Base-by-base conservation (phyloP, 2,329 filamentous ascomycete genomes). In the Cladosporium austrohemisphaericum region DNA sequence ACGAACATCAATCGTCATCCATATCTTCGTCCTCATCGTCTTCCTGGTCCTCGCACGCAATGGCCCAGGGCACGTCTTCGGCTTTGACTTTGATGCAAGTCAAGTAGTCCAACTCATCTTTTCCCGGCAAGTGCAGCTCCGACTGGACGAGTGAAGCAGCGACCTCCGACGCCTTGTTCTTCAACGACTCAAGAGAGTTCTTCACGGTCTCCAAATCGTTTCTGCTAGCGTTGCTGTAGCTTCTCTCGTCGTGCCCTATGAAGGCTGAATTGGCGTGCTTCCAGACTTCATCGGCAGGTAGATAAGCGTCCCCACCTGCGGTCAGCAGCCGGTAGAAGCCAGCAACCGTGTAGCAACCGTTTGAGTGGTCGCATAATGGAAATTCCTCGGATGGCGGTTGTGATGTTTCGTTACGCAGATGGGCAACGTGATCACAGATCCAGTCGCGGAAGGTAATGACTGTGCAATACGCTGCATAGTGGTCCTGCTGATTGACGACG, bases 381-480 rank as follows among this genome's bases (percentile, higher is more conserved):
- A 18, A 2, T 19, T 13, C 9, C 20, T 5, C 18, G 14, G 26
- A 19, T 9, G 9, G 28, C n/a, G 3, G 37, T 23, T 10, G 4
- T 22, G 22, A 28, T 4, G 33, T 41, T 11, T 7, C 41, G 4
- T 41, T 18, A 10, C 45, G 16, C 25, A 52, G 20, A 41, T 45
- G 18, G 2, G 11, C 23, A 2, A 70, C 51, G 5, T 58, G 56
- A 1, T 44, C 38, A 0, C 52, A 53, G 1, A 70, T 43, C 40
- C 60, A 61, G 46, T 66, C 63, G 1, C 65, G 57, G 54, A 67
- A 68, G 11, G 64, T 22, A 14, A 63, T 60, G 2, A 69, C 61
- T 0, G 59, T 37, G 29, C 60, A 53, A 62, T 63, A 68, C 0
- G 60, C 61, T 25, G 58, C 56, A 2, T 57, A 55, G 2, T 59